Base-by-base conservation (phyloP, 306 rosid species). In the Inga leiocalycina region DNA sequence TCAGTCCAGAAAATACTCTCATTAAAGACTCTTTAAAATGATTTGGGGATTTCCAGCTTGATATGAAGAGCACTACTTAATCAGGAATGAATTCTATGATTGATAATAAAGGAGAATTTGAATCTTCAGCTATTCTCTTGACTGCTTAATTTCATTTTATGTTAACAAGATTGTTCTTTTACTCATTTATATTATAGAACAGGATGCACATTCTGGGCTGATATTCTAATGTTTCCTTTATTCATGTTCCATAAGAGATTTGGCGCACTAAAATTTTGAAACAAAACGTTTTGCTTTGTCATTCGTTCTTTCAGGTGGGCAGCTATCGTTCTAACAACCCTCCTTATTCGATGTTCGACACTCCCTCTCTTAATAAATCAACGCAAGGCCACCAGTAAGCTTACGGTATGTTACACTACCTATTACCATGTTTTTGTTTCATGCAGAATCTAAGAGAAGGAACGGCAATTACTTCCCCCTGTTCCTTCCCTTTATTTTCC, bases 331-430 rank as follows among this genome's bases (percentile, higher is more conserved):
- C 46, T 92, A 56, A 82, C 98, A 74, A 91, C 97, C 59, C 70
- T 96, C 30, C 4, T 91, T 80, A 92, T 96, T 86, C 98, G 98
- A 73, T 61, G 81, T 0, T 85, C 88, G 44, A 91, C 97, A 10
- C 20, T 88, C 83, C 98, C 98, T 13, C 91, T 94, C 84, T 61
- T 90, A 77, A 85, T 96, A 69, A 86, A 92, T 88, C 97, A 91
- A 86, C 92, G 91, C 32, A 96, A 96, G 87, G 89, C 98, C 79
- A 88, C 97, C 30, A 76, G 94, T 71, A 94, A 92, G 77, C 93
- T 96, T 52, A 39, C 94, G 4, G 98, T 96, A 91, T 82, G 94
- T 81, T 83, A 74, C 54, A 62, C 72, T 87, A 59, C 70, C 85
- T 87, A 11, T 83, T 46, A 27, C 57, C 71, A 68, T 57, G 43